Conservation (phyloP, 768 basidiomycete species). For the Phanerodontia chrysosporium region DNA sequence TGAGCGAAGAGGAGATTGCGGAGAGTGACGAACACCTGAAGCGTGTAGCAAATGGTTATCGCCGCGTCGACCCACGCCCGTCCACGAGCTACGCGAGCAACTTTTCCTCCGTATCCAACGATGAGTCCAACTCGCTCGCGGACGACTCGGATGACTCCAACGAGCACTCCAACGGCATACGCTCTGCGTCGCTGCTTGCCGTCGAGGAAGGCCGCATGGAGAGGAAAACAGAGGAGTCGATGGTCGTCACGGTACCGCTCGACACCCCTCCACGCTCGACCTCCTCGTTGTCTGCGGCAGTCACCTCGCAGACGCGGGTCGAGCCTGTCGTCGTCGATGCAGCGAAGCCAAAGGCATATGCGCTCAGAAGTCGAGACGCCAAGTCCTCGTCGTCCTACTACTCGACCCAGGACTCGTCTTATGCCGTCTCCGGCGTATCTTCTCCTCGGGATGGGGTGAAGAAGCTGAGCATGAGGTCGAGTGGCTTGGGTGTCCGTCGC, state of each 20-base stretch:
- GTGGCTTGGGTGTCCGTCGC: neutral
- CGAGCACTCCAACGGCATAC: conserved; percentile 1
- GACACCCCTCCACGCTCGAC: too few relatives aligned
- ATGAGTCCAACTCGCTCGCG: neutral
- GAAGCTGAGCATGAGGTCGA: neutral
- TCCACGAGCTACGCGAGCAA: neutral
- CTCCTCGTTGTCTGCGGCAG: neutral
- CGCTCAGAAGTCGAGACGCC: too few relatives aligned
- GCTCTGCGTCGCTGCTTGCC: conserved; percentile 1
- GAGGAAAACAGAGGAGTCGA: too few relatives aligned
- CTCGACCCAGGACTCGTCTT: neutral
- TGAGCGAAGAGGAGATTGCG: conserved; percentile 11
- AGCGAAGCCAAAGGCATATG: too few relatives aligned
- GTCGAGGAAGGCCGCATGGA: conserved; percentile 5
- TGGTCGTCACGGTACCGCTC: neutral
- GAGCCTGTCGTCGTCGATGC: too few relatives aligned
- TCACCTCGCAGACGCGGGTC: too few relatives aligned
- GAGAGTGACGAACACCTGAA: neutral
- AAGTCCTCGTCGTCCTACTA: neutral
- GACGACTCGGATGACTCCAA: conserved; percentile 13
- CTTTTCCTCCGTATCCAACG: neutral
- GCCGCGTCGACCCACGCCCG: neutral
- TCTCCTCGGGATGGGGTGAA: neutral
- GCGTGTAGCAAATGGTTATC: neutral
- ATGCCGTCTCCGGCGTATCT: neutral